Evolutionary conservation across 148 eudicot species (phyloP), one percentile per base, ranked within the genome.

Genomic region (Fallopia convolvulus): DNA sequence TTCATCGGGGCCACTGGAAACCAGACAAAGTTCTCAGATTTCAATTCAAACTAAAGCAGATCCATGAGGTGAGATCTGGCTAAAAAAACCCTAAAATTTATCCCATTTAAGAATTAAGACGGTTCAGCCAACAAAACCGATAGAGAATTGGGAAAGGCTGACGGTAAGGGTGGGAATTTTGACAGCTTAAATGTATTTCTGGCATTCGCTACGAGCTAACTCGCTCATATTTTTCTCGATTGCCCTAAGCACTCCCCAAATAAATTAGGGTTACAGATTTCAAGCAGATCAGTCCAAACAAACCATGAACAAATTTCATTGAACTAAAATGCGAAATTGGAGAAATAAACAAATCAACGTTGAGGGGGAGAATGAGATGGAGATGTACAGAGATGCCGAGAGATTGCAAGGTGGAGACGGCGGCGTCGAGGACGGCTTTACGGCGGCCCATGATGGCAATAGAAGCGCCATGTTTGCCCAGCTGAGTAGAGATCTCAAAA

Each of bases 391-490:
- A 91, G 71, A 92, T 86, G 74, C 88, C 92, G 21, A 88, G 86
- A 66, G 99, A 85, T 46, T 68, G 77, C 70, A 95, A 93, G 53
- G 88, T 71, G 41, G 92, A 81, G 46, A 95, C 97, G 49, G 99
- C 97, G 44, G 86, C 78, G 77, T 92, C 90, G 52, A 95, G 85
- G 65, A 88, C 97, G 49, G 79, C 75, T 49, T 79, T 83, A 21
- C 99, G 93, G 9, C 99, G 84, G 73, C 99, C 99, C 99, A 95
- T 95, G 80, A 95, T 86, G 30, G 92, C 96, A 56, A 92, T 77
- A 0, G 89, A 87, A 72, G 99, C 97, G 9, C 99, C 99, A 84
- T 95, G 97, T 78, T 85, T 84, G 2, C 96, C 96, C 7, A 95
- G 82, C 77, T 95, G 97, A 7, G 88, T 85, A 9, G 97, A 87